Evolutionary conservation across 176 grass and related monocot species (phyloP).

Genomic region (Phoenix roebelenii): DNA sequence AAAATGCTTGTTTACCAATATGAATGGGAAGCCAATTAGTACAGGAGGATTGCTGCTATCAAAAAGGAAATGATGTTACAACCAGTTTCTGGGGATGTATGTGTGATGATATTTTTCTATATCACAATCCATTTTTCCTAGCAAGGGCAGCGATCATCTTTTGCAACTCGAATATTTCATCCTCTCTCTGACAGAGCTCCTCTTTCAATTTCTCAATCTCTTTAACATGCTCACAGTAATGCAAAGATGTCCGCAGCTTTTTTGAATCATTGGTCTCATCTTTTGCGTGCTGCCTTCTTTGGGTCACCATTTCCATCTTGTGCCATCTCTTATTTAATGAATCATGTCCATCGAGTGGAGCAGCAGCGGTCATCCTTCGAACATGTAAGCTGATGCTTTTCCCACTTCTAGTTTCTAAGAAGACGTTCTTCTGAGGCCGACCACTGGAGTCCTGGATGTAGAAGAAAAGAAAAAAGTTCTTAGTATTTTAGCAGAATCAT

Average conservation of each 20-base stretch:
- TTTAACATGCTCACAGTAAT: conserved; percentile 23
- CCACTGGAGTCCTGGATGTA: not conserved
- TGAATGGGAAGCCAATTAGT: too few species aligned
- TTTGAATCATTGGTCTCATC: conserved; percentile 4
- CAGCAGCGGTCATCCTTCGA: conserved; percentile 43
- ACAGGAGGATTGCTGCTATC: too few species aligned
- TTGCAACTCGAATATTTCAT: conserved; percentile 20
- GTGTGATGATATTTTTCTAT: too few species aligned
- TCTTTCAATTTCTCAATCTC: conserved; percentile 15
- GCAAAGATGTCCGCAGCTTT: conserved; percentile 25
- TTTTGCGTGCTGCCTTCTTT: too few species aligned
- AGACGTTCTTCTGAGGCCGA: conserved; percentile 13
- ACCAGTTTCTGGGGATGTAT: too few species aligned
- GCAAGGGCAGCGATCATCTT: not conserved
- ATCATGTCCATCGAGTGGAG: conserved; percentile 2
- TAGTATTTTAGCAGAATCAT: too few species aligned
- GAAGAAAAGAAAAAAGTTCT: too few species aligned
- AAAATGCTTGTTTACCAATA: too few species aligned
- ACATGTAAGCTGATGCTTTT: conserved; percentile 3
- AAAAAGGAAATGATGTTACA: too few species aligned
- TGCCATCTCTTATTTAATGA: conserved; percentile 27
- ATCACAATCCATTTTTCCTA: too few species aligned
- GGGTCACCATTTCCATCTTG: not conserved
- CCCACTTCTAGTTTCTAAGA: not conserved
- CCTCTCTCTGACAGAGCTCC: conserved; percentile 16